Percentiles rank a stretch among this genome's conserved stretches.
Conservation (phyloP, 176 grass and related monocot species). For the Rhynchospora tenuis region DNA sequence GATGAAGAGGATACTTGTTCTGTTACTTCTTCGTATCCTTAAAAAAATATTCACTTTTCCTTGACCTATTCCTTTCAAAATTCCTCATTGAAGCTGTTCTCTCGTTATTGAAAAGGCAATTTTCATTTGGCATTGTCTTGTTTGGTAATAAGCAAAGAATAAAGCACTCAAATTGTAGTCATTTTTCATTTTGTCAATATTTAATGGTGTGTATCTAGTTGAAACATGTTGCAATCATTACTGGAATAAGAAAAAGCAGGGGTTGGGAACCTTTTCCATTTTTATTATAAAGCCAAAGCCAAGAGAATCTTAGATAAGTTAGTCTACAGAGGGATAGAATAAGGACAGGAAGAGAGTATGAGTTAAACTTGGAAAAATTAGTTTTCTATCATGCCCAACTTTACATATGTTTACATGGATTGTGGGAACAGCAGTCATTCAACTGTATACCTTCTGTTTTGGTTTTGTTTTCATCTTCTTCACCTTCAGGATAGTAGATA, state of each 20-base stretch:
- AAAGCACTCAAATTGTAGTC: not conserved
- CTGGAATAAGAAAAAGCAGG: not conserved
- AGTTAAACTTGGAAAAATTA: not conserved
- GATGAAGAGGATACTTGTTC: slow-evolving; percentile 23
- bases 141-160: not conserved
- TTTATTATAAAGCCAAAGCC: slow-evolving; percentile 1
- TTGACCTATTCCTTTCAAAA: not conserved
- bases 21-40: slow-evolving; percentile 31
- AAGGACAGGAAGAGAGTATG: not conserved
- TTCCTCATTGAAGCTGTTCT: not conserved
- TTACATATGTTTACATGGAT: not conserved
- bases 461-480: not conserved
- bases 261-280: not conserved
- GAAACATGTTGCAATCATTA: not conserved
- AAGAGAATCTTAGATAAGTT: slow-evolving; percentile 12
- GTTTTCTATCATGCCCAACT: not conserved
- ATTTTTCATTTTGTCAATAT: too few relatives aligned
- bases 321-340: not conserved
- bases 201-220: not conserved
- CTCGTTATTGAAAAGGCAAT: not conserved
- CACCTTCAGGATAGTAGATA: not conserved
- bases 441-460: not conserved
- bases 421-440: not conserved
- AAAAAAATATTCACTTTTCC: not conserved
- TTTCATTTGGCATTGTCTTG: not conserved